Base-by-base conservation (phyloP, 2,329 filamentous ascomycete genomes). In the Daldinia eschscholtzii region DNA sequence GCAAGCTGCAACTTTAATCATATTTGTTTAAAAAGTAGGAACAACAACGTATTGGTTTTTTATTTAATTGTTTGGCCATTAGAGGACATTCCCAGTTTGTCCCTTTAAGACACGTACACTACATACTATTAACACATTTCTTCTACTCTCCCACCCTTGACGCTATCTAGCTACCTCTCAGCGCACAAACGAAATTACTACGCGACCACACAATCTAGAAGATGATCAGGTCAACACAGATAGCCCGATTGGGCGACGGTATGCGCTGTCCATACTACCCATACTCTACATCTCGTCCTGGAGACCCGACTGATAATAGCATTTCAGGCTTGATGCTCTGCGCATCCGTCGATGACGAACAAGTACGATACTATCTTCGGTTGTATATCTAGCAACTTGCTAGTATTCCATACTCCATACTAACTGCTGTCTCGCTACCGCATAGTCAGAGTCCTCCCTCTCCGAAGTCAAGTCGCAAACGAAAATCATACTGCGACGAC, bases 221-320 rank as follows among this genome's bases (percentile, higher is more conserved):
- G 28, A 96, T 95, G 94, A 95, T 97, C 77, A 89, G 89, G 80
- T 96, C 94, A 76, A 99, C 95, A 60, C 93, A 97, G 83, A 97
- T 99, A 83, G 92, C 93, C 73, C 88, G 96, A 81, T 88, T 98
- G 67, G 74, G 76, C 58, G 96, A 98, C 83, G 95, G 94, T 96
- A 78, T 65, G 42, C 15, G 67, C 33, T 64, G 18, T 39, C 10
- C 12, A 35, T 4, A 35, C 55, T 68, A 53, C 4, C 26, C 4
- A 46, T 46, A 2, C 23, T 9, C 33, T 13, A 39, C 13, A 57
- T 28, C 72, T 76, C 65, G 77, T 74, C 48, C 41, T 56, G 0
- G 57, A 56, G 37, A 61, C 57, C 6, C 30, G 60, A 69, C 56
- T 70, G 65, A 72, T 57, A 76, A 42, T 18, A 59, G 10, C 1